These are phyloP conservation scores for Aphanomyces invadans DNA, from an alignment of 352 stramenopile genomes.

Conservation along the genomic window DNA sequence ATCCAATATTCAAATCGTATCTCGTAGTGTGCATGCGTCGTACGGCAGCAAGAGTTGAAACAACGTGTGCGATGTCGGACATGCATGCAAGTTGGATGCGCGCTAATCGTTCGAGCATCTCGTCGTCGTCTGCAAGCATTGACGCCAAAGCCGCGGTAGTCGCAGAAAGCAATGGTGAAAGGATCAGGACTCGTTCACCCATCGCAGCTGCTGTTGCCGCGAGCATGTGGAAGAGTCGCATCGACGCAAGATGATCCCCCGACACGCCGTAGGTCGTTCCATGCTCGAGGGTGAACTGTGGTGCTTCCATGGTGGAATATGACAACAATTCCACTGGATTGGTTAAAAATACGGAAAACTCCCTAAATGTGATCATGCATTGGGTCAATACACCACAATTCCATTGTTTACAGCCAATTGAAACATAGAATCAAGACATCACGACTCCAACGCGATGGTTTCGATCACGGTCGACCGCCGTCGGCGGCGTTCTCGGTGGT, in stretches of 20 bases:
- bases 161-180: background rate
- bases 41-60: background rate
- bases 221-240: background rate
- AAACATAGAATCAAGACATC: no score
- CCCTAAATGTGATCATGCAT: no score
- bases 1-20: no score
- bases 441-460: background rate
- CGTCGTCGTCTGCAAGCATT: background rate
- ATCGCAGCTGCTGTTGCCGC: background rate
- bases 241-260: background rate
- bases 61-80: background rate
- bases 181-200: background rate
- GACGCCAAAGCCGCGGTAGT: background rate
- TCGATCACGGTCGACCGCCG: background rate
- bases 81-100: slow-evolving; percentile 1
- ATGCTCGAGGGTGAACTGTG: background rate
- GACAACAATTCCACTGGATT: background rate
- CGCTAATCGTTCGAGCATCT: background rate
- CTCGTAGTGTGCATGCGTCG: no score
- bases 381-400: no score
- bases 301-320: background rate
- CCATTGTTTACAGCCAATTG: no score
- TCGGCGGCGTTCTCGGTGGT: background rate
- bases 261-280: background rate
- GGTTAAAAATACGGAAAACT: background rate